Base-by-base conservation (phyloP, 805 yeast genomes). In the Hagleromyces aurorensis region DNA sequence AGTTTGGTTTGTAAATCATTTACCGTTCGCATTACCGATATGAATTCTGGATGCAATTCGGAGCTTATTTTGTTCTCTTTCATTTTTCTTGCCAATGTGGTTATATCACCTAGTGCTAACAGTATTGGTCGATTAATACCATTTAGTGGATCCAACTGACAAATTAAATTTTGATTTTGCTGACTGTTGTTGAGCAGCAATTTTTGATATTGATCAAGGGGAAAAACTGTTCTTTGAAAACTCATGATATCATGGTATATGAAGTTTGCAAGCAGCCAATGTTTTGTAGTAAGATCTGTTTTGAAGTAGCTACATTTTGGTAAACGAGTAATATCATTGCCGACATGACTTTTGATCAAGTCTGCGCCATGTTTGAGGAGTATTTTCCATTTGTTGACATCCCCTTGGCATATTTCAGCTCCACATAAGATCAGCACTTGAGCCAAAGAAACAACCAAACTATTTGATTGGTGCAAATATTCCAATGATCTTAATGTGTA, bases 401-500 rank as follows among this genome's bases (percentile, higher is more conserved):
- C 93, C 6, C 94, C 94, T 40, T 75, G 69, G 55, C 89, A 82
- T 30, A 83, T 79, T 47, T 81, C 86, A 1, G 83, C 87, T n/a
- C 80, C 84, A 41, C 81, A 71, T 29, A 82, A 61, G 29, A 83
- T 71, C 38, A 82, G 55, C 30, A 78, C 61, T 11, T 78, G 70
- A 1, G 93, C 87, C 25, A 82, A 50, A 11, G 47, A 37, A 36
- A 37, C 36, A 16, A 46, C 34, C 12, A 39, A 42, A 14, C 27
- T 36, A 3, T 24, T 18, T 7, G 21, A 19, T 19, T 21, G 29
- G 19, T 25, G 15, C 14, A 45, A 30, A 13, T 25, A 29, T 14
- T 39, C 35, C 19, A 45, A 30, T 7, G 48, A 43, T 21, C 36
- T 29, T 20, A 41, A 25, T 2, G 48, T 46, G 29, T 46, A 46